Evolutionary conservation across 176 grass and related monocot genomes (phyloP), one percentile per base, ranked within the genome.

Genomic region (Cenchrus fungigraminus): DNA sequence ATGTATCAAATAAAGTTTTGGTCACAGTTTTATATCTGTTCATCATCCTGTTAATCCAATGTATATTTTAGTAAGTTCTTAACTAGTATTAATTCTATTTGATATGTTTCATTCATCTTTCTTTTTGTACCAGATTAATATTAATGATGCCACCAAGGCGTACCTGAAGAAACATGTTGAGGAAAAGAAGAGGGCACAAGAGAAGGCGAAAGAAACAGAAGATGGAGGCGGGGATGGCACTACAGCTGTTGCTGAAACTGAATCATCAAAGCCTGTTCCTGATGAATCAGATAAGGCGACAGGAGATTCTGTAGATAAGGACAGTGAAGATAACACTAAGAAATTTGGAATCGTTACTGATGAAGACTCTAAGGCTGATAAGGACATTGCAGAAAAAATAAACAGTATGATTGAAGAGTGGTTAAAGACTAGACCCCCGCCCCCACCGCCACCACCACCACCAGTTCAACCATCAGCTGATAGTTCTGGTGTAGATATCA

Each of bases 101-200:
- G 76, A 53, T 85, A 22, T 14, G 4, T 85, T 85, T 58, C 31
- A 13, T 85, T 69, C 13, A 57, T 74, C 75, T 65, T 87, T 83
- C 37, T 63, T 76, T 52, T 37, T 12, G 28, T 86, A 60, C 62
- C 66, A 97, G 97, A 72, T 97, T 83, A 99, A 99, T 74, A 96
- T 92, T 83, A 99, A 96, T 20, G 91, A 99, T 88, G 97, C 97
- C 51, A 97, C 97, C 70, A 94, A 91, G 79, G 90, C 88, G 31
- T 97, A 99, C 79, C 84, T 99, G 74, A 91, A 99, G 66, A 94
- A 89, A 84, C 85, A 96, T 91, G 92, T 99, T 68, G 94, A 89
- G 87, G 97, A 71, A 90, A 99, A 87, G 87, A 99, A 97, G 84
- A 92, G 62, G 45, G 79, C 84, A 82, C 91, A 85, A n/a, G 88